A percentile compares a stretch with the other conserved stretches of the same genome.
phyloP scores from a whole-genome alignment of 78 protist species.

The Isochrysis galbana region DNA sequence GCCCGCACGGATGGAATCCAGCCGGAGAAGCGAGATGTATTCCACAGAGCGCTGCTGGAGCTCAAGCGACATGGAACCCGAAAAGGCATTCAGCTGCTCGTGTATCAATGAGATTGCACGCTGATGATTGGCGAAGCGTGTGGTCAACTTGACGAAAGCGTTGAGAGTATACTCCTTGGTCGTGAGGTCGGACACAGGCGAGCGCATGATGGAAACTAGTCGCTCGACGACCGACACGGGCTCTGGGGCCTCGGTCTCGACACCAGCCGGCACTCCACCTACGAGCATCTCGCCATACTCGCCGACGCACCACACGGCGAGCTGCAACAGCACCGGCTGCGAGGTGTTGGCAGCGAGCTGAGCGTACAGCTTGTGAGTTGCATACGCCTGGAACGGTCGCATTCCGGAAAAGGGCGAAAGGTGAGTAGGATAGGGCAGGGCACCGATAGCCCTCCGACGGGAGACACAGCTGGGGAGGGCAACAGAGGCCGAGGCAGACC shows the following conservation, averaged over 20 bases:
- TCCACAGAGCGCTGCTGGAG: conserved; percentile 91
- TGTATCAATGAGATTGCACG: neutral
- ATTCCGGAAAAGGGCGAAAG: no score
- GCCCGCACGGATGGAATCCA: neutral
- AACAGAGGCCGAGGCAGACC: no score
- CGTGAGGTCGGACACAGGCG: conserved; percentile 41
- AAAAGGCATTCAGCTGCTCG: conserved; percentile 18
- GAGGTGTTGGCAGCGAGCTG: neutral
- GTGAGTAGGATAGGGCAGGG: no score
- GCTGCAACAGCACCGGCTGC: conserved; percentile 57
- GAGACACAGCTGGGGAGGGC: no score
- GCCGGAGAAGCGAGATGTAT: conserved; percentile 68
- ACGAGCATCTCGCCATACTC: conserved; percentile 63
- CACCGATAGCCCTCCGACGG: no score
- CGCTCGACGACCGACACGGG: conserved; percentile 58
- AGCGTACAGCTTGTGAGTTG: conserved; percentile 64
- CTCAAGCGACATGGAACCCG: conserved; percentile 65
- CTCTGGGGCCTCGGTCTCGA: neutral
- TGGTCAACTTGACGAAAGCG: conserved; percentile 75
- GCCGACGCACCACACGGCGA: conserved; percentile 87
- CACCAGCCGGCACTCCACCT: neutral
- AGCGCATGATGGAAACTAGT: conserved; percentile 46
- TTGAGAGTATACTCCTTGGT: conserved; percentile 76
- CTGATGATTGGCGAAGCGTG: conserved; percentile 54
- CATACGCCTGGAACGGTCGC: conserved; percentile 65